These are phyloP conservation scores for Brassica incana DNA, from an alignment of 345 rosid species.

Conservation along the genomic window DNA sequence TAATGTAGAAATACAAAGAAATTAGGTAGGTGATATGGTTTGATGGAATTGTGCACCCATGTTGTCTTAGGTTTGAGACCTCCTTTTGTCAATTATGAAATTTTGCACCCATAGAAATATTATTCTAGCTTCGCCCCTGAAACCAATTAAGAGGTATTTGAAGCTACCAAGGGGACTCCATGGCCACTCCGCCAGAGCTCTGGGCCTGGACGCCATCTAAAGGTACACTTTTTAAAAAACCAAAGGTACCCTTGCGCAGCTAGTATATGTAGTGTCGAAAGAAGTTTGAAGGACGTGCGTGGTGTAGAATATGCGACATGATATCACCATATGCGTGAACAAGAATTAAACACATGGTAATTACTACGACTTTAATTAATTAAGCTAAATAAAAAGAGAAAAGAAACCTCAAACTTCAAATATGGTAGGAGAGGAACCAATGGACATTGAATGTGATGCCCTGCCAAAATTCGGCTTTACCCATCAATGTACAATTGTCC, in stretches of 20 bases:
- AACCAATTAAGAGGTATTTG: constrained; percentile 37
- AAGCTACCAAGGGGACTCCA: constrained; percentile 64
- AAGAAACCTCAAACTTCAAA: constrained; percentile 18
- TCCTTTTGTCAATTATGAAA: too few relatives aligned
- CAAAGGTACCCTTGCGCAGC: background rate
- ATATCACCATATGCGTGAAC: background rate
- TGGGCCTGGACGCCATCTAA: constrained; percentile 63
- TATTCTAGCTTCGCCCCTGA: too few relatives aligned
- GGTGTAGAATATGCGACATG: background rate
- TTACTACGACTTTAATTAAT: constrained; percentile 1
- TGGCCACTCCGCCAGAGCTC: constrained; percentile 68
- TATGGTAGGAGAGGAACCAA: constrained; percentile 8
- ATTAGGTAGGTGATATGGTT: too few relatives aligned
- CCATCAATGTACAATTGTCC: constrained; percentile 13
- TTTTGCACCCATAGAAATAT: too few relatives aligned
- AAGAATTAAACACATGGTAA: constrained; percentile 1
- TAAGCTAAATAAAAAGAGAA: background rate
- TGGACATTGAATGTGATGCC: constrained; percentile 19
- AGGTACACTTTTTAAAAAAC: background rate
- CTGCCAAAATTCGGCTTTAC: constrained; percentile 3
- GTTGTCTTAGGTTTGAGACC: too few relatives aligned
- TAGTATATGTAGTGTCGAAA: background rate
- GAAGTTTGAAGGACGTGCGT: background rate
- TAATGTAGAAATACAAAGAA: too few relatives aligned
- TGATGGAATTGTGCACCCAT: too few relatives aligned